Evolutionary conservation across 1,139 yeast species (phyloP), one percentile per base, ranked within the genome.

Genomic region (Geotrichum klebahnii): DNA sequence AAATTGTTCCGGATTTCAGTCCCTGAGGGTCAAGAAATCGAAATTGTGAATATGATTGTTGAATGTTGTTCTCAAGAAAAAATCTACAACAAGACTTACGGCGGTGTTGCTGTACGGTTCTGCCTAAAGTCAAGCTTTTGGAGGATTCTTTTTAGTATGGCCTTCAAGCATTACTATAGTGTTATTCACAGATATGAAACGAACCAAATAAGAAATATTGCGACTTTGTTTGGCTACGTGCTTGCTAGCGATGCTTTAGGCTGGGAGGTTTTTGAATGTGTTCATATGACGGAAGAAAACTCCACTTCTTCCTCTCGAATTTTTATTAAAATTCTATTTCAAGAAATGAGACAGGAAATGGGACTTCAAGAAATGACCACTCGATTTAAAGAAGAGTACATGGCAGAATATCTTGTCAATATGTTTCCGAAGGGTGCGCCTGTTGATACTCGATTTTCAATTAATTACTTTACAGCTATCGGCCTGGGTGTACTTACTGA

Each of bases 401-500:
- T 84, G 26, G 4, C 63, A 80, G 51, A 60, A 16, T 58, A 50
- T 14, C 52, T 64, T 46, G 57, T 51, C 8, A 59, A 62, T 14
- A 53, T 71, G 69, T 81, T 71, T 71, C 84, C 71, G 5, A 38
- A 69, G 63, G 53, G 63, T 57, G 43, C 67, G 56, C 72, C 79
- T 33, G 71, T 69, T 46, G 87, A 83, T n/a, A 74, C 81, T 52
- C 69, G 94, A 53, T 92, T 89, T 64, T 78, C 95, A 1, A 88
- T 90, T 63, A 92, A 92, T 62, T 92, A 77, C 64, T 92, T 90
- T 67, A 90, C 97, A 0, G 96, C 97, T 1, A 88, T 92, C 58
- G 95, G 95, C 0, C 66, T 90, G 49, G 97, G 97, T 44, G 75
- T 77, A 1, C 64, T 92, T 53, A 90, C 97, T 0, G 96, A 88